A percentile compares a stretch with the other conserved stretches of the same genome.
Evolutionary conservation across 495 filamentous ascomycete genomes (phyloP).

Genomic region (Podospora fimiseda): DNA sequence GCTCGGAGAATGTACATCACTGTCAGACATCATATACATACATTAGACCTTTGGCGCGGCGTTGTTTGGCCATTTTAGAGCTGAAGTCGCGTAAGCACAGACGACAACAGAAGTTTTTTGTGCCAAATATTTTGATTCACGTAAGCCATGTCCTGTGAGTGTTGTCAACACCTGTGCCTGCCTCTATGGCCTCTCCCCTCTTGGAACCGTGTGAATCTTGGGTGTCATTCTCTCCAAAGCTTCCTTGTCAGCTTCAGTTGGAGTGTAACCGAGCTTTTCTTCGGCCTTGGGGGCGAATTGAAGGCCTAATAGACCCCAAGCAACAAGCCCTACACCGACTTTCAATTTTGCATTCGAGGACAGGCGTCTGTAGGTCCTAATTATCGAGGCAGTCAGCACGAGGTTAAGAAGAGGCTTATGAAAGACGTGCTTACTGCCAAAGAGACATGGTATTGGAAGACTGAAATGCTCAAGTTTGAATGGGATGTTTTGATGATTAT

Average conservation of each 20-base stretch:
- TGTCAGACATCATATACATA: constrained; percentile 22
- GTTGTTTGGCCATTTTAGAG: constrained; percentile 5
- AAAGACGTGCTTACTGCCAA: constrained; percentile 13
- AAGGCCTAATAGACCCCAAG: constrained; percentile 40
- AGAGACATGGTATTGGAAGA: constrained; percentile 27
- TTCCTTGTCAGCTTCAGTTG: constrained; percentile 39
- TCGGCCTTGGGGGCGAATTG: constrained; percentile 35
- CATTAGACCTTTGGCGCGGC: constrained; percentile 11
- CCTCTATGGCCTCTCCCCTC: constrained; percentile 7
- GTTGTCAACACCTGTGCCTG: too few species aligned
- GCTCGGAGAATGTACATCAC: constrained; percentile 22
- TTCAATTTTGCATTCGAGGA: constrained; percentile 30
- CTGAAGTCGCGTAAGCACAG: constrained; percentile 3
- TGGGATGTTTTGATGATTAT: too few species aligned
- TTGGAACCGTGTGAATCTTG: constrained; percentile 33
- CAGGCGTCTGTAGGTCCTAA: constrained; percentile 34
- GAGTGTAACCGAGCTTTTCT: constrained; percentile 35
- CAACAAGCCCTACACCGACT: constrained; percentile 36
- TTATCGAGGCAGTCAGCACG: neutral
- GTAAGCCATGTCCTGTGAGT: neutral
- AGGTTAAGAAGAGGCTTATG: neutral
- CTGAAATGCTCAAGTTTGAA: too few species aligned
- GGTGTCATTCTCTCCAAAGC: constrained; percentile 33
- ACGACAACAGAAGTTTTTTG: neutral
- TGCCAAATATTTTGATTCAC: neutral